phyloP scores from a whole-genome alignment of 176 grass and related monocot species.

The Ensete glaucum region DNA sequence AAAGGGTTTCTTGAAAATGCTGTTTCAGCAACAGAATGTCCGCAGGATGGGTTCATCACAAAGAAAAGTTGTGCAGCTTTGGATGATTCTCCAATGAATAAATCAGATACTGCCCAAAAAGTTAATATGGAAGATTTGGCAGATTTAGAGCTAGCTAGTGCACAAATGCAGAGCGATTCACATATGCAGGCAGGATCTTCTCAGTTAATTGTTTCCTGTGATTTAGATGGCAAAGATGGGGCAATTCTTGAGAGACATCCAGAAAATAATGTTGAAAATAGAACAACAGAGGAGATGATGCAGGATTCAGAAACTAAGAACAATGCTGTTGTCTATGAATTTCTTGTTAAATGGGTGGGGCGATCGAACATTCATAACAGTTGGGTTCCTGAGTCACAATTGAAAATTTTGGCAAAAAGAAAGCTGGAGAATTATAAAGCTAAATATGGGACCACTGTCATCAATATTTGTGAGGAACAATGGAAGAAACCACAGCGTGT shows the following conservation, averaged over 20 bases:
- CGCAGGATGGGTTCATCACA: constrained; percentile 23
- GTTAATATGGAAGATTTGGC: constrained; percentile 5
- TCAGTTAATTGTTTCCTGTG: not conserved
- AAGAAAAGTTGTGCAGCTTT: constrained; percentile 21
- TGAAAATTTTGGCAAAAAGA: constrained; percentile 79
- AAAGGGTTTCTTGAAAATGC: constrained; percentile 19
- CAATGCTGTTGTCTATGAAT: constrained; percentile 44
- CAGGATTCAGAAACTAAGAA: constrained; percentile 22
- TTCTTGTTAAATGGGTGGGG: constrained; percentile 90
- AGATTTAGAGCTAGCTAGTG: constrained; percentile 5
- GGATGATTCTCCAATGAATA: constrained; percentile 20
- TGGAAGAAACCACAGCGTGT: constrained; percentile 85
- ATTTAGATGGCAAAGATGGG: not conserved
- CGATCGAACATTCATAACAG: constrained; percentile 89
- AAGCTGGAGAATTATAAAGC: constrained; percentile 97
- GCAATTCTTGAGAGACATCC: constrained; percentile 17
- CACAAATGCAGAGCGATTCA: constrained; percentile 22
- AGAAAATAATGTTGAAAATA: constrained; percentile 34
- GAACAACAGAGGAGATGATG: constrained; percentile 17
- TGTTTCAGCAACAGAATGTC: constrained; percentile 23
- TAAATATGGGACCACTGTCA: constrained; percentile 70
- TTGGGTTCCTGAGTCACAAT: constrained; percentile 78
- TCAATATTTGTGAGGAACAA: constrained; percentile 89
- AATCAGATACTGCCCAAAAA: constrained; percentile 22
- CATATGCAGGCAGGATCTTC: not conserved